Percentiles rank a stretch among this genome's conserved stretches.
phyloP scores from a whole-genome alignment of 2,329 filamentous ascomycete species.

The Teratosphaeria destructans region DNA sequence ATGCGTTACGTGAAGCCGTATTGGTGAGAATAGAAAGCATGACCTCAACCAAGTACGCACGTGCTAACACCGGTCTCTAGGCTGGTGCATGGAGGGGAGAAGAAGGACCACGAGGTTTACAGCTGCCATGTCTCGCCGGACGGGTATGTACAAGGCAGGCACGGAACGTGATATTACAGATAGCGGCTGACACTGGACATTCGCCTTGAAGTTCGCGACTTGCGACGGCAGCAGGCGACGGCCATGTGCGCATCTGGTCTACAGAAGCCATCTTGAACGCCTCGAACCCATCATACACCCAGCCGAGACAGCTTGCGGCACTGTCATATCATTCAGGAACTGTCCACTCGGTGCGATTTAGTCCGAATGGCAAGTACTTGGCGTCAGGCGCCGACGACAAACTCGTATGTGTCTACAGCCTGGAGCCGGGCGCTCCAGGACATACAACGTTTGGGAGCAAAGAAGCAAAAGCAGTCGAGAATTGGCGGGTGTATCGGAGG shows the following conservation, averaged over 20 bases:
- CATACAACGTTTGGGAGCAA: slow-evolving; percentile 73
- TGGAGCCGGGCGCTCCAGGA: slow-evolving; percentile 71
- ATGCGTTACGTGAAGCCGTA: slow-evolving; percentile 74
- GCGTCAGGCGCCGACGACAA: slow-evolving; percentile 97
- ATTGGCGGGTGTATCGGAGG: slow-evolving; percentile 91
- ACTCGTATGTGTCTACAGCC: slow-evolving; percentile 92
- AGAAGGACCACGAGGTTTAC: slow-evolving; percentile 97
- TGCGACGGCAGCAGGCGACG: slow-evolving; percentile 92
- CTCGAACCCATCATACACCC: slow-evolving; percentile 57
- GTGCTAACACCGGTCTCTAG: slow-evolving; percentile 24
- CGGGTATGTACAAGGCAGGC: slow-evolving; percentile 42
- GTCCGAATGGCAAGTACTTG: slow-evolving; percentile 85
- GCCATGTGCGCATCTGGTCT: slow-evolving; percentile 95
- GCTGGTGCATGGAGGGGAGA: slow-evolving; percentile 92
- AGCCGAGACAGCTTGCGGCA: slow-evolving; percentile 86
- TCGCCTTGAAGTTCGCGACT: slow-evolving; percentile 45
- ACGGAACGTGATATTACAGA: not conserved
- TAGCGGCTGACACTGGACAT: not conserved
- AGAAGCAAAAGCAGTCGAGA: slow-evolving; percentile 87
- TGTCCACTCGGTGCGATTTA: slow-evolving; percentile 94
- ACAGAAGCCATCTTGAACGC: slow-evolving; percentile 86
- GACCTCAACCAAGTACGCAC: not conserved
- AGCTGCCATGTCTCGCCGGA: slow-evolving; percentile 96
- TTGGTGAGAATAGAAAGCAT: slow-evolving; percentile 30
- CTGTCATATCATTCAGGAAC: slow-evolving; percentile 98